Base-by-base conservation (phyloP, 495 filamentous ascomycete genomes). In the Rusavskia elegans region DNA sequence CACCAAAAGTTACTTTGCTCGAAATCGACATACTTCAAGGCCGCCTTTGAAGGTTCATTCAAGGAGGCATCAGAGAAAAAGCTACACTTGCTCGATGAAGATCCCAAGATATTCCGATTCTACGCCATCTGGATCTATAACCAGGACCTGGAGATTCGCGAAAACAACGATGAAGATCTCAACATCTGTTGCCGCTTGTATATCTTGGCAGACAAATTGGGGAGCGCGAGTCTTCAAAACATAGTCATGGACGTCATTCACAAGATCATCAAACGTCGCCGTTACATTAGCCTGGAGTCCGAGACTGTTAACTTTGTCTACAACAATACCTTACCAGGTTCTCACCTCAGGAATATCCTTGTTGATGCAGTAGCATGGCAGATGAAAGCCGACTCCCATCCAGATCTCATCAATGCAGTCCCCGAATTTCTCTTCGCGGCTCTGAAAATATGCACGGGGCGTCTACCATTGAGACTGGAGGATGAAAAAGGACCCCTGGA, bases 21-120 rank as follows among this genome's bases (percentile, higher is more conserved):
- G 13, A 36, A 37, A 19, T 50, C 45, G 11, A n/a, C 25, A 20
- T 54, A 35, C 45, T 54, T 54, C 36, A 37, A 27, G 20, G 45
- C 42, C 14, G 36, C 29, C 42, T 42, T 54, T 9, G 30, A 20
- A 38, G 45, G 38, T 13, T 25, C 45, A 9, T 54, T 39, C 38
- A 46, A 39, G 35, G 53, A 51, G 35, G 32, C 21, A 21, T 1
- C 20, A 27, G 46, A 54, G 14, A 25, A 53, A 8, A n/a, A 21
- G 20, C 9, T 55, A 25, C 16, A 35, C 25, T 17, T 55, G 50
- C n/a, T 20, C 7, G 49, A 53, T 10, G 53, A 55, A 11, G 53
- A 52, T 36, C 50, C 53, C 7, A 19, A 39, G 3, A 10, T 32
- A 8, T 54, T 54, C 46, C 27, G 13, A 20, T 25, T 14, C n/a